These are phyloP conservation scores for Glonium stellatum DNA, from an alignment of 495 filamentous ascomycete genomes.

Conservation along the genomic window DNA sequence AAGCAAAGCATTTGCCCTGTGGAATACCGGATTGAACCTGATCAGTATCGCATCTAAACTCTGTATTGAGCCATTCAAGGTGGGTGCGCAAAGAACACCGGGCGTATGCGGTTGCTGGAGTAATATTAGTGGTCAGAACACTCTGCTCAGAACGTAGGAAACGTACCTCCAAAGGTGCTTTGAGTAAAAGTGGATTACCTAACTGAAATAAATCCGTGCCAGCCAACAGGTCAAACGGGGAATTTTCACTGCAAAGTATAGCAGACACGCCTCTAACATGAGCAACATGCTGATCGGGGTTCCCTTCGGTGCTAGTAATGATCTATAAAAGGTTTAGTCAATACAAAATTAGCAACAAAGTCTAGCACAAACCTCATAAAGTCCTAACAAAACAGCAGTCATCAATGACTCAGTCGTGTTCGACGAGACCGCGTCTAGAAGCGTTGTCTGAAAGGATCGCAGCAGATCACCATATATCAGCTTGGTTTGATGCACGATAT, in stretches of 20 bases:
- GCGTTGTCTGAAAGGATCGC: too few relatives aligned
- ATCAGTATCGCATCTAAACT: not conserved
- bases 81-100: constrained; percentile 2
- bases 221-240: not conserved
- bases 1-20: not conserved
- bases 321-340: not conserved
- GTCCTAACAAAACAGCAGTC: too few relatives aligned
- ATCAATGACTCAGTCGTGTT: too few relatives aligned
- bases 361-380: too few relatives aligned
- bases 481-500: too few relatives aligned
- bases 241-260: not conserved
- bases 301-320: not conserved
- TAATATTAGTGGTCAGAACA: not conserved
- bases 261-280: not conserved
- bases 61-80: not conserved
- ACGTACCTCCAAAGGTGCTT: not conserved
- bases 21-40: not conserved
- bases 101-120: not conserved
- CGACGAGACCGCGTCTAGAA: too few relatives aligned
- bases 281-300: too few relatives aligned
- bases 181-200: not conserved
- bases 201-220: constrained; percentile 1
- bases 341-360: too few relatives aligned
- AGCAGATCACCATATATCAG: too few relatives aligned
- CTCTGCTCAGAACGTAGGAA: not conserved